Base-by-base conservation (phyloP, 306 rosid species). In the Castanea sativa region DNA sequence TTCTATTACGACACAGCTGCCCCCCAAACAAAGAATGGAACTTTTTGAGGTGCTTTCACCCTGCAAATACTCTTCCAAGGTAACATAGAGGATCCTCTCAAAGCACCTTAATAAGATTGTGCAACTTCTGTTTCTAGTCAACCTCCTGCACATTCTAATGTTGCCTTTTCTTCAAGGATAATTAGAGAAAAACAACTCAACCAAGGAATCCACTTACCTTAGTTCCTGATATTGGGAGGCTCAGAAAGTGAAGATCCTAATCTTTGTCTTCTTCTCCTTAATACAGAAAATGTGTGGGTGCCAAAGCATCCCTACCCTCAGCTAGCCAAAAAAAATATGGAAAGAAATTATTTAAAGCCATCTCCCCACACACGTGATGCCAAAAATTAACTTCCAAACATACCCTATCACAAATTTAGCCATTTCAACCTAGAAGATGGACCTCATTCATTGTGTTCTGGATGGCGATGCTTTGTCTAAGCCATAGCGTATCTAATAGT, bases 381-480 rank as follows among this genome's bases (percentile, higher is more conserved):
- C 64, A 58, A 21, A 12, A 58, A 58, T 2, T 15, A 58, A 49
- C 53, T 49, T 49, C 16, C 11, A n/a, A 20, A 20, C 2, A 21
- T 20, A 15, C 29, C 30, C 64, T 2, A 2, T 1, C 4, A 9
- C 11, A 8, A 29, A 45, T 49, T 49, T 49, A 18, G 35, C 72
- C 38, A 19, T 8, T 35, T 35, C 72, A 12, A 21, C 53, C 6
- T 15, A 68, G 72, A 33, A 10, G 21, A 35, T 35, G 51, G 6
- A 4, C 16, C 27, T 23, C 41, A 11, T 35, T 18, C 53, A n/a
- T 68, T 68, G 38, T 19, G 29, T 35, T 73, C 5, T 55, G 27
- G 71, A 74, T 23, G 63, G 67, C 73, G 73, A 56, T 71, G 57
- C 69, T 63, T 49, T 32, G 55, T 38, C 55, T 63, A 10, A 76